phyloP scores from a whole-genome alignment of 495 filamentous ascomycete species.

The Aspergillus incahuasiensis region DNA sequence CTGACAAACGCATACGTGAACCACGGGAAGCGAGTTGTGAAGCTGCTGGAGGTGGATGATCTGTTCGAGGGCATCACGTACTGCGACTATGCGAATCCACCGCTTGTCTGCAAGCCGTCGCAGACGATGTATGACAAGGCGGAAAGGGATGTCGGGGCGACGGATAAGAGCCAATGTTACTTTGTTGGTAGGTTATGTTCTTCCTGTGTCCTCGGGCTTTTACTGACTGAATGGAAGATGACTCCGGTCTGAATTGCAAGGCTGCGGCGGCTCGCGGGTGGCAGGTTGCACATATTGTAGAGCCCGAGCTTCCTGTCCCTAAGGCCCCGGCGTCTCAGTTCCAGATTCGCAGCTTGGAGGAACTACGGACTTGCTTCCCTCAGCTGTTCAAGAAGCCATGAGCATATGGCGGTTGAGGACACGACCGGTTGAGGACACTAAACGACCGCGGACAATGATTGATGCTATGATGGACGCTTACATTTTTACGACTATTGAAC shows the following conservation, averaged over 20 bases:
- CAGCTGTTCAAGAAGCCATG: conserved; percentile 60
- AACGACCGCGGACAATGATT: not conserved
- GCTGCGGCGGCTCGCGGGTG: conserved; percentile 72
- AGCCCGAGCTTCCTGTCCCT: conserved; percentile 59
- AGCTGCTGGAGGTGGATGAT: conserved; percentile 75
- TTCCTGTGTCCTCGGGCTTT: not conserved
- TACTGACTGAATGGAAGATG: conserved; percentile 52
- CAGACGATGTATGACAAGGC: conserved; percentile 80
- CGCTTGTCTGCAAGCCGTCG: conserved; percentile 80
- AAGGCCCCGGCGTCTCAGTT: conserved; percentile 56
- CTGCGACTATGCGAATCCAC: conserved; percentile 71
- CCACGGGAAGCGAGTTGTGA: conserved; percentile 78
- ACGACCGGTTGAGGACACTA: not conserved
- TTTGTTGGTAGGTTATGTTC: conserved; percentile 68
- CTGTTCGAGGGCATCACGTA: conserved; percentile 90
- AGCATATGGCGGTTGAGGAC: not conserved
- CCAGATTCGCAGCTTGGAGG: conserved; percentile 65
- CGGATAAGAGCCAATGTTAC: conserved; percentile 59
- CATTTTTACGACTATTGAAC: not conserved
- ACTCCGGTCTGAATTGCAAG: conserved; percentile 71
- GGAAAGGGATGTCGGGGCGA: conserved; percentile 57
- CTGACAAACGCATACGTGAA: conserved; percentile 94
- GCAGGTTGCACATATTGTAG: conserved; percentile 76
- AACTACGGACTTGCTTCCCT: conserved; percentile 68
- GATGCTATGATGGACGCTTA: not conserved